Base-by-base conservation (phyloP, 1,139 yeast genomes). In the Hyphopichia burtonii region DNA sequence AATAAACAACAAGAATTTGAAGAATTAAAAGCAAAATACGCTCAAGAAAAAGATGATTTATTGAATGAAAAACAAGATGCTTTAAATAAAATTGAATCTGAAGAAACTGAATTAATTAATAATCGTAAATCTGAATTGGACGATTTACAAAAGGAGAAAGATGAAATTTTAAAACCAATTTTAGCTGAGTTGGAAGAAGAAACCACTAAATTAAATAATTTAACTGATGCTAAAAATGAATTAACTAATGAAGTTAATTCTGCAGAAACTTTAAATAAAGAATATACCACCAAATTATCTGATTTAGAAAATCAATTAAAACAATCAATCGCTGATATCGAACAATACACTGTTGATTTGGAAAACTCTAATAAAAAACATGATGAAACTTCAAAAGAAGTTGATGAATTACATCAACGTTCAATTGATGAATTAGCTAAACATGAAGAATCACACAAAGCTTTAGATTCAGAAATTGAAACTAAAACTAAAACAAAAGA, bases 61-160 rank as follows among this genome's bases (percentile, higher is more conserved):
- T 55, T 69, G 48, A 55, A 60, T 22, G 67, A 68, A 45, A 71
- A 71, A 54, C 63, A 64, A 49, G 71, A 61, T 27, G 68, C 72
- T 44, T 71, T 69, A 50, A 71, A 69, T 30, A 58, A 65, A 41
- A 71, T 76, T 43, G 67, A 66, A 44, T 56, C 59, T 17, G 77
- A 76, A 52, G 80, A 75, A 52, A 60, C 63, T 9, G 71, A 59
- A 16, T 59, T 70, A 47, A 72, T 70, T 42, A 51, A 55, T 30
- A 66, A 64, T 20, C 70, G 80, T 50, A 64, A 66, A 46, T 56
- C 56, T n/a, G 78, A 76, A 49, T 63, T 76, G 49, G 72, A 62
- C 31, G 65, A 64, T 31, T 56, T 77, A 58, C 80, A 76, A 54
- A 65, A 65, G 2, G 73, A 72, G 49, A 68, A 71, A 50, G 78